Evolutionary conservation across 495 filamentous ascomycete genomes (phyloP).

Genomic region (Cairneyella variabilis): DNA sequence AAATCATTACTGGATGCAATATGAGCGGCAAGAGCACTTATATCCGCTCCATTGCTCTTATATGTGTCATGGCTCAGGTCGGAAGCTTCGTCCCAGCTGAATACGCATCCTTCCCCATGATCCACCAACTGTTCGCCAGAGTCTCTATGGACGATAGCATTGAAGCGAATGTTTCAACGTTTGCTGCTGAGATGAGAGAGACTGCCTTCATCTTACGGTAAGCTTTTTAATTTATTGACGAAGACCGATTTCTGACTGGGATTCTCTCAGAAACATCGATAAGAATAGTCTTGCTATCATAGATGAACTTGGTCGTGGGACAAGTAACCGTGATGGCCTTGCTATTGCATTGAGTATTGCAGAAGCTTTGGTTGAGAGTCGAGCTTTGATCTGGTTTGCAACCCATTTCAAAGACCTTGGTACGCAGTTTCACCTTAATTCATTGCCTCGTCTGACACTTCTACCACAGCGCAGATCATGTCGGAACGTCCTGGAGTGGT

Average conservation of each 20-base stretch:
- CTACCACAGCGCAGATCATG: conserved; percentile 58
- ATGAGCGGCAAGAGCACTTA: conserved; percentile 99
- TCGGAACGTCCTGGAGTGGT: conserved; percentile 69
- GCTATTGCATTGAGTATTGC: conserved; percentile 86
- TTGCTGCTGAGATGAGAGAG: conserved; percentile 92
- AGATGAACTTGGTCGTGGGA: conserved; percentile 91
- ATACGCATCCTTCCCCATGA: conserved; percentile 77
- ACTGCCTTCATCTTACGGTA: conserved; percentile 82
- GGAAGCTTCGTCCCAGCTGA: conserved; percentile 87
- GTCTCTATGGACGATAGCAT: conserved; percentile 84
- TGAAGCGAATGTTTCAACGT: conserved; percentile 88
- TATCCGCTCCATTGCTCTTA: conserved; percentile 79
- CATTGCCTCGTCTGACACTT: background rate
- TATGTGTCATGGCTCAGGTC: conserved; percentile 88
- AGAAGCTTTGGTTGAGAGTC: conserved; percentile 76
- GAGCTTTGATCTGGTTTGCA: conserved; percentile 81
- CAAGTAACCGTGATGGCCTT: conserved; percentile 82
- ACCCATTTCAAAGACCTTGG: conserved; percentile 85
- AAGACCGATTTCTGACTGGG: too few species aligned
- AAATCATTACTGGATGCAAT: conserved; percentile 94
- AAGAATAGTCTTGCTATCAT: conserved; percentile 75
- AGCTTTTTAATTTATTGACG: background rate
- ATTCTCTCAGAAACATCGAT: conserved; percentile 71
- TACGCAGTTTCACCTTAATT: conserved; percentile 22
- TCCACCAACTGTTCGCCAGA: conserved; percentile 80